Conservation (phyloP, 768 basidiomycete species). For the Saitozyma sp. region DNA sequence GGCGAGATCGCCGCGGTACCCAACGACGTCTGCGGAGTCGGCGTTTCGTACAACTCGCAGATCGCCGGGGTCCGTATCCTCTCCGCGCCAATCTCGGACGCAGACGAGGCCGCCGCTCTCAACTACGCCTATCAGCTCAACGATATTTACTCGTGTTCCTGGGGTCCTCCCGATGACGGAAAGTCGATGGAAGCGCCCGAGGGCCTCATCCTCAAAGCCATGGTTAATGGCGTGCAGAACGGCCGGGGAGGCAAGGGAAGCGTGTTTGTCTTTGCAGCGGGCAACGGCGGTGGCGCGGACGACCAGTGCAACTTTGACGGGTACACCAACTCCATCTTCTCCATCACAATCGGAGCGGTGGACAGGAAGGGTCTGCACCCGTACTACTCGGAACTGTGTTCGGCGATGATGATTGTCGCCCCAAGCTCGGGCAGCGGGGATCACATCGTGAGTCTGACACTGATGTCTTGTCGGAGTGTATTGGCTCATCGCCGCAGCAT, state of each 20-base stretch:
- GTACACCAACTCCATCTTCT: conserved; percentile 97
- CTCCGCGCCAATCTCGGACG: conserved; percentile 89
- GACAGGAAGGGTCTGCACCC: conserved; percentile 92
- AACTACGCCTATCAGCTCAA: conserved; percentile 92
- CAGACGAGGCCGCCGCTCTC: conserved; percentile 90
- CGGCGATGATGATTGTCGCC: conserved; percentile 94
- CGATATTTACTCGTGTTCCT: conserved; percentile 92
- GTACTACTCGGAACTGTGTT: conserved; percentile 95
- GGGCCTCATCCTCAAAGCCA: conserved; percentile 86
- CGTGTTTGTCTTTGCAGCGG: conserved; percentile 94
- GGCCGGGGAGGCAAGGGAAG: conserved; percentile 88
- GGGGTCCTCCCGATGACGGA: conserved; percentile 97
- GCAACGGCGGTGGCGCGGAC: conserved; percentile 84
- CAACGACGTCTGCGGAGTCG: conserved; percentile 91
- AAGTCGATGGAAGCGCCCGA: conserved; percentile 90
- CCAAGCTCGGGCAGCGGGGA: conserved; percentile 93
- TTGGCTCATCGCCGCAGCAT: conserved; percentile 59
- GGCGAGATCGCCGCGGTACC: conserved; percentile 92
- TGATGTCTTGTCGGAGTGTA: neutral
- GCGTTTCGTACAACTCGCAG: conserved; percentile 86
- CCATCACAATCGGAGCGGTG: conserved; percentile 91
- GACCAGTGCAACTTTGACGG: conserved; percentile 99
- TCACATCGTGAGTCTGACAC: conserved; percentile 70
- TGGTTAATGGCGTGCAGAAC: conserved; percentile 87
- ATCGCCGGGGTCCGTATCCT: conserved; percentile 94